Conservation (phyloP, 1,139 yeast genomes). For the Casaregolazyma lundiana region DNA sequence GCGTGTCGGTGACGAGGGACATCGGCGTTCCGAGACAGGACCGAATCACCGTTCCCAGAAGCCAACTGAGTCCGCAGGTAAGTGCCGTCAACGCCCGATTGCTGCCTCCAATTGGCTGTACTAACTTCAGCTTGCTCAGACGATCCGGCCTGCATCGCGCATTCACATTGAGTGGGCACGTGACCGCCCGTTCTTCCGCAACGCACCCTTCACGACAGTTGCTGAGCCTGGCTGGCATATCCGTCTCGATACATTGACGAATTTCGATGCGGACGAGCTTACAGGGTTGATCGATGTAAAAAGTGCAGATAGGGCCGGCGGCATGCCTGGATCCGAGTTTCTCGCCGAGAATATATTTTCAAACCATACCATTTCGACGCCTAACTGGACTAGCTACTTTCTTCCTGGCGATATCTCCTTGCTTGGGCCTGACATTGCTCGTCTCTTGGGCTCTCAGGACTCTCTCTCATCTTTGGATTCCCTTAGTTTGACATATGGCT, state of each 20-base stretch:
- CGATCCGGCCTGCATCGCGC: constrained; percentile 1
- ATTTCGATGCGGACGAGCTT: constrained; percentile 6
- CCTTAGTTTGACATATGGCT: constrained; percentile 23
- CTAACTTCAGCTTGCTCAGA: neutral
- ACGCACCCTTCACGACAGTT: constrained; percentile 28
- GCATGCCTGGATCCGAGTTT: neutral
- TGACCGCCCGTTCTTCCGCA: constrained; percentile 15
- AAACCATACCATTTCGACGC: constrained; percentile 19
- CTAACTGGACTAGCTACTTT: constrained; percentile 25
- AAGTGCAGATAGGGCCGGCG: constrained; percentile 1
- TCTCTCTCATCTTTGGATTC: constrained; percentile 20
- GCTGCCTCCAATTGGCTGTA: neutral
- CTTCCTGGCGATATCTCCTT: constrained; percentile 8
- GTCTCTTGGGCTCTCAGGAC: neutral
- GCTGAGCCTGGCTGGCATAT: constrained; percentile 29
- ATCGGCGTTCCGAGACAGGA: constrained; percentile 23
- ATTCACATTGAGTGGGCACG: constrained; percentile 27
- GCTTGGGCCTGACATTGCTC: neutral
- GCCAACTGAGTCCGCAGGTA: constrained; percentile 4
- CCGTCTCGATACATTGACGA: constrained; percentile 17
- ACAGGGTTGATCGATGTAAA: neutral
- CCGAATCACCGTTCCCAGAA: constrained; percentile 23
- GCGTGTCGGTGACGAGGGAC: constrained; percentile 12
- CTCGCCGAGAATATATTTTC: neutral
- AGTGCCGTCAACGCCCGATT: neutral